Conservation (phyloP, 2,329 filamentous ascomycete species). For the Zopfia rhizophila region DNA sequence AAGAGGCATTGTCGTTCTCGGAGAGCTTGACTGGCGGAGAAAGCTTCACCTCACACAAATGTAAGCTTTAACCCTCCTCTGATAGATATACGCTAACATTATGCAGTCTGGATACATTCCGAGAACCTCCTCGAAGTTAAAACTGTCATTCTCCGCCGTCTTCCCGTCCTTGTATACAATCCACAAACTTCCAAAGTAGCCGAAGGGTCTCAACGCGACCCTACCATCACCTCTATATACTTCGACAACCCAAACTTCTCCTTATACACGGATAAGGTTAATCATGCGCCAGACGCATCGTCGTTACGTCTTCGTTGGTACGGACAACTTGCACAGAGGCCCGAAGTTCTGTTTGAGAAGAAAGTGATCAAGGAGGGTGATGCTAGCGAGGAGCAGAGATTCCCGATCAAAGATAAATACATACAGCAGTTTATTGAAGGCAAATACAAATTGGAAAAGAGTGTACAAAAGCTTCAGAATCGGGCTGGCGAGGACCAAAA, state of each 20-base stretch:
- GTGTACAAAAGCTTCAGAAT: constrained; percentile 82
- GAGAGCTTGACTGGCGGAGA: constrained; percentile 62
- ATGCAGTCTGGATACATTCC: constrained; percentile 87
- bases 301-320: constrained; percentile 93
- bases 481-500: constrained; percentile 74
- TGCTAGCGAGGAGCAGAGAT: constrained; percentile 79
- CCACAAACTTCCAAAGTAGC: constrained; percentile 84
- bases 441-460: constrained; percentile 92
- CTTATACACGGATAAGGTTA: constrained; percentile 87
- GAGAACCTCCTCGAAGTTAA: constrained; percentile 98
- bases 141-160: constrained; percentile 88
- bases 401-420: constrained; percentile 94
- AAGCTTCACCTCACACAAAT: constrained; percentile 87
- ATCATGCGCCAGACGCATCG: constrained; percentile 76
- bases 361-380: constrained; percentile 84
- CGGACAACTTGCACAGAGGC: constrained; percentile 80
- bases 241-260: constrained; percentile 90
- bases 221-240: constrained; percentile 93
- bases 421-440: constrained; percentile 86
- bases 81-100: constrained; percentile 41
- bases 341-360: constrained; percentile 87
- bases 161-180: constrained; percentile 94
- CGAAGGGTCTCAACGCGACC: constrained; percentile 80
- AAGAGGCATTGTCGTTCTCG: constrained; percentile 56
- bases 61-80: constrained; percentile 59